Base-by-base conservation (phyloP, 176 grass and related monocot genomes). In the Carex parvula region DNA sequence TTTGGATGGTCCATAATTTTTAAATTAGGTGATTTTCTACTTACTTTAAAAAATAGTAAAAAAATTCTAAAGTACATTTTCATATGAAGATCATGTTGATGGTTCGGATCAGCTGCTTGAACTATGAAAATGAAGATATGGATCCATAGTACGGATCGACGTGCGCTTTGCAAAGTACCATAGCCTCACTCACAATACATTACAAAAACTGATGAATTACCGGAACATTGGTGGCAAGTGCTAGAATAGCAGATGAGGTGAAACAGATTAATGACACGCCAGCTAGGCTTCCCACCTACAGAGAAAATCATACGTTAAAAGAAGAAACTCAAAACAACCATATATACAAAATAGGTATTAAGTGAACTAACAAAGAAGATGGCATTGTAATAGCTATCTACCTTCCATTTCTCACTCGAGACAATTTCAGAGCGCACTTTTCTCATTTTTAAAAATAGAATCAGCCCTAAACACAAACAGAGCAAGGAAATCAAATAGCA, bases 371-470 rank as follows among this genome's bases (percentile, higher is more conserved):
- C n/a, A 89, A 68, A 87, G 29, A 84, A 68, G 71, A 75, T 75
- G 48, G 71, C 46, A 30, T 10, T 26, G 21, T 18, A 53, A 39
- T 39, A 39, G 37, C 32, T 24, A 75, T 69, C 26, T 94, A 99
- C 97, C 97, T 99, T 99, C 89, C 93, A 87, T 92, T 91, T 96
- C 85, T 99, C 97, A 88, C 84, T 87, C 58, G 91, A 94, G 87
- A 89, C 97, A 70, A 89, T 96, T 88, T 99, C 97, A 85, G 97
- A 99, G 64, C 93, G 88, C 12, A 99, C 91, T 89, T 89, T 96
- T 85, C 91, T 99, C 93, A 99, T 99, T 87, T 96, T 99, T 50
- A 87, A 94, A 84, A 99, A 99, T 88, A 99, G 64, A 60, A 96
- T 74, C 54, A 89, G 58, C 73, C 95, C 95, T 97, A 83, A 80